Evolutionary conservation across 2,329 filamentous ascomycete genomes (phyloP).

Genomic region (Trichoderma sp.): DNA sequence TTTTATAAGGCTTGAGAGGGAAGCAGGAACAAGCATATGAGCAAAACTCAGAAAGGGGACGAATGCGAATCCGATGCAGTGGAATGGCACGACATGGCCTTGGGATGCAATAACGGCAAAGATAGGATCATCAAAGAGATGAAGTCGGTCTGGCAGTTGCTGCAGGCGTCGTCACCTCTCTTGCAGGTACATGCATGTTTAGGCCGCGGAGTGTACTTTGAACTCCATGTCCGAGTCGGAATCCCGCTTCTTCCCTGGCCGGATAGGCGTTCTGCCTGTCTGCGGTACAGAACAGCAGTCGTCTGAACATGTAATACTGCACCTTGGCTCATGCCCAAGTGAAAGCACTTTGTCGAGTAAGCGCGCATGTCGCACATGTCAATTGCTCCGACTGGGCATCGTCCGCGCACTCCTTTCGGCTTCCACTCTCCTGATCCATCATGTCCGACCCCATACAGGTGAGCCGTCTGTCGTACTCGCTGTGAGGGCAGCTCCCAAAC

Average conservation of each 20-base stretch:
- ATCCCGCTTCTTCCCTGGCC: no score
- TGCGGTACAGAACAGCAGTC: background rate
- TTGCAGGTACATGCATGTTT: background rate
- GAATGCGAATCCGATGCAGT: constrained; percentile 3
- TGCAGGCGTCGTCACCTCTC: background rate
- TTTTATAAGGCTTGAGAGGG: background rate
- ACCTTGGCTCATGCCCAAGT: no score
- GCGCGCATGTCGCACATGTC: constrained; percentile 9
- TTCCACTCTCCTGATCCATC: constrained; percentile 1
- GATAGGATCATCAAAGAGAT: no score
- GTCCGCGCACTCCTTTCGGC: constrained; percentile 6
- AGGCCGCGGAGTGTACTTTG: no score
- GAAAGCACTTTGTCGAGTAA: background rate
- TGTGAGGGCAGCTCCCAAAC: no score
- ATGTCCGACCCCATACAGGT: no score
- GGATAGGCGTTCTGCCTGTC: background rate
- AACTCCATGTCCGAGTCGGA: no score
- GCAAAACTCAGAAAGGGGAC: background rate
- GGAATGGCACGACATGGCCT: no score
- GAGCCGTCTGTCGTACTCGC: no score
- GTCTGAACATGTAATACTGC: no score
- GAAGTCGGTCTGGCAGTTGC: constrained; percentile 1
- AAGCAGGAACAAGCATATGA: background rate
- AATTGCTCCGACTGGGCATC: constrained; percentile 3
- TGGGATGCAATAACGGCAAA: no score